A percentile compares a stretch with the other conserved stretches of the same genome.
These are phyloP conservation scores for Panicum hallii DNA, from an alignment of 202 grass and related monocot species.

Conservation along the genomic window DNA sequence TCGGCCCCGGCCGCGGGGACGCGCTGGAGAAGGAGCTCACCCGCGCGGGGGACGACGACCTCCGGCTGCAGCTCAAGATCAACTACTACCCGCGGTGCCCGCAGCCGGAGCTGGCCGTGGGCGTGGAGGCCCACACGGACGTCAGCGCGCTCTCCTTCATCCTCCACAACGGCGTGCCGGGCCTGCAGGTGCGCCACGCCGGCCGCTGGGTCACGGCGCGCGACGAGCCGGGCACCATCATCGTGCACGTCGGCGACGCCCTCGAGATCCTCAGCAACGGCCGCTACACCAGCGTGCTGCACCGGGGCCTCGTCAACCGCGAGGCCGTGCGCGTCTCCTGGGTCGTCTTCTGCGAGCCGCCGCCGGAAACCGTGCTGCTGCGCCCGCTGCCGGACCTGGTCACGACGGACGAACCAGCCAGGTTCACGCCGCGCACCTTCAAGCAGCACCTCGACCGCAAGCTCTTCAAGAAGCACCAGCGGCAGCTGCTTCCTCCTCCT, in stretches of 20 bases:
- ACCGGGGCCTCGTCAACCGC: conserved; percentile 90
- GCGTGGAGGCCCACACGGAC: conserved; percentile 91
- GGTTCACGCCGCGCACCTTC: conserved; percentile 82
- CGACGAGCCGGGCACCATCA: conserved; percentile 56
- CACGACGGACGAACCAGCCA: not conserved
- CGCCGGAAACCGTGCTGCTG: conserved; percentile 61
- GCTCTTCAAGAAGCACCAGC: conserved; percentile 66
- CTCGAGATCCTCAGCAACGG: conserved; percentile 93
- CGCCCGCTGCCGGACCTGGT: conserved; percentile 68
- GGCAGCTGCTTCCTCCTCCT: not conserved
- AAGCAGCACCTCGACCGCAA: conserved; percentile 75
- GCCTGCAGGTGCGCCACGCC: conserved; percentile 62
- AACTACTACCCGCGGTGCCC: conserved; percentile 94
- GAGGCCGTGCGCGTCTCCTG: conserved; percentile 81
- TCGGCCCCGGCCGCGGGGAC: conserved; percentile 14
- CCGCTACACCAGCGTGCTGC: conserved; percentile 85
- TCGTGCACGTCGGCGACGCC: conserved; percentile 84
- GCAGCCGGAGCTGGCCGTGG: conserved; percentile 81
- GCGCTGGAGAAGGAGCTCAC: conserved; percentile 56
- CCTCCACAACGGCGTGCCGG: conserved; percentile 84
- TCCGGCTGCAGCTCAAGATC: conserved; percentile 84
- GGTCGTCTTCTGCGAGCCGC: conserved; percentile 94
- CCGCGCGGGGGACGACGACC: not conserved
- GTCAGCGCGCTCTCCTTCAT: conserved; percentile 86
- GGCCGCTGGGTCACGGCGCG: conserved; percentile 71